Evolutionary conservation across 2,329 filamentous ascomycete species (phyloP).

Genomic region (Onygenales sp.): DNA sequence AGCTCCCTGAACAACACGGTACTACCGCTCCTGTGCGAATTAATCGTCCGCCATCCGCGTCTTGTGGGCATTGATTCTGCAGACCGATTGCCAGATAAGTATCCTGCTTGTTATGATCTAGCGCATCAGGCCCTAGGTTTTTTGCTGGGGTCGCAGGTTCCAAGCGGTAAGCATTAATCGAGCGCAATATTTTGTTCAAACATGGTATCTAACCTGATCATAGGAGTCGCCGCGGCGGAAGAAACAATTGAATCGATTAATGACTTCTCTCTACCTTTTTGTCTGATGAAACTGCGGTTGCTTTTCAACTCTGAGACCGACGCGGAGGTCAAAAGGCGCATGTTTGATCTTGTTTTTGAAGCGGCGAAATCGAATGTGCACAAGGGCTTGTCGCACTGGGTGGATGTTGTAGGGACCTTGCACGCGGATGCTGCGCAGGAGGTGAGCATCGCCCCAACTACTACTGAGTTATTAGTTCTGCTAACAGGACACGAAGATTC

Average conservation of each 20-base stretch:
- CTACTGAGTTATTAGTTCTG: too few relatives aligned
- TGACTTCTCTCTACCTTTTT: constrained; percentile 35
- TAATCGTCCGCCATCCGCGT: constrained; percentile 26
- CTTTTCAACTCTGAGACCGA: constrained; percentile 25
- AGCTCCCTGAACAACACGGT: constrained; percentile 16
- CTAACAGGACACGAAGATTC: constrained; percentile 18
- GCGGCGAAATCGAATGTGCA: constrained; percentile 27
- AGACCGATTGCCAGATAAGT: constrained; percentile 20
- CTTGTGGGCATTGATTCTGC: constrained; percentile 19
- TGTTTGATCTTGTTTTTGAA: constrained; percentile 33
- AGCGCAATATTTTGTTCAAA: neutral
- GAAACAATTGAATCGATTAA: constrained; percentile 27
- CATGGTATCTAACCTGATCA: neutral
- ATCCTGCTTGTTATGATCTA: constrained; percentile 16
- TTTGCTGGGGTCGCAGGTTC: neutral
- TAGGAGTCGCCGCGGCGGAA: constrained; percentile 23
- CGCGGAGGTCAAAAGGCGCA: constrained; percentile 16
- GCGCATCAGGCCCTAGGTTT: neutral
- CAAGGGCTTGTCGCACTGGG: constrained; percentile 26
- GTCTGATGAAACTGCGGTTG: constrained; percentile 33
- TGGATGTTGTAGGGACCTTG: constrained; percentile 30
- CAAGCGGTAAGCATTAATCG: neutral
- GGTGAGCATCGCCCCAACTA: constrained; percentile 13
- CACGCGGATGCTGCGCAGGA: constrained; percentile 27
- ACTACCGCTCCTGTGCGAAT: constrained; percentile 21